Percentiles rank a stretch among this genome's conserved stretches.
These are phyloP conservation scores for Cyberlindnera sargentensis DNA, from an alignment of 805 yeast genomes.

Conservation along the genomic window DNA sequence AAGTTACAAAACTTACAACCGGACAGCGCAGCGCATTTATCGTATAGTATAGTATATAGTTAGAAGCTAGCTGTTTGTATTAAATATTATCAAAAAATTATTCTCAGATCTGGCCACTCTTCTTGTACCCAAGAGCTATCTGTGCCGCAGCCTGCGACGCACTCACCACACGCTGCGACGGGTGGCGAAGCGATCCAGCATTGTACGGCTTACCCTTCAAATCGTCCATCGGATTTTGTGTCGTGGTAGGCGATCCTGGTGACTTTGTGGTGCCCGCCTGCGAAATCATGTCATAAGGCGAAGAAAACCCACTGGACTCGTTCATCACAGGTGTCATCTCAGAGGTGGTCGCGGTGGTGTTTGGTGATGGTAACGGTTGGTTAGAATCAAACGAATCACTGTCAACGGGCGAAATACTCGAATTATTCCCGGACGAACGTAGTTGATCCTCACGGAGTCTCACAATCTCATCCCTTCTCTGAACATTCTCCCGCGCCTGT, in stretches of 20 bases:
- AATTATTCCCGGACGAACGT: conserved; percentile 20
- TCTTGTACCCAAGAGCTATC: conserved; percentile 9
- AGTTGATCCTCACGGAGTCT: conserved; percentile 7
- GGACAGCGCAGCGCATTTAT: no score
- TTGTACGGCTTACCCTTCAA: conserved; percentile 20
- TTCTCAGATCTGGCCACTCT: not conserved
- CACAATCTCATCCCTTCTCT: conserved; percentile 39
- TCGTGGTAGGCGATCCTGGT: conserved; percentile 7
- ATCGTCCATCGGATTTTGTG: conserved; percentile 17
- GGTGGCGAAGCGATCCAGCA: conserved; percentile 16
- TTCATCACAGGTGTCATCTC: conserved; percentile 24
- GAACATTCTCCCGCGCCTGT: conserved; percentile 72
- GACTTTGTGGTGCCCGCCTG: conserved; percentile 50
- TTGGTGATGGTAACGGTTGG: conserved; percentile 24
- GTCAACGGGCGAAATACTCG: conserved; percentile 24
- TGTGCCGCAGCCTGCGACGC: conserved; percentile 17
- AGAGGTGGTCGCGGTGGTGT: conserved; percentile 34
- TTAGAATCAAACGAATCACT: conserved; percentile 24
- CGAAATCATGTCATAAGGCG: conserved; percentile 63
- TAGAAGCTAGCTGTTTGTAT: no score
- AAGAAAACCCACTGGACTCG: conserved; percentile 44
- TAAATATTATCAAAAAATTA: no score
- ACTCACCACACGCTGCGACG: conserved; percentile 13
- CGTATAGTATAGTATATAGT: no score
- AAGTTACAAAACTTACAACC: no score